Evolutionary conservation across 768 basidiomycete species (phyloP), one percentile per base, ranked within the genome.

Genomic region (Clavaria fumosa): DNA sequence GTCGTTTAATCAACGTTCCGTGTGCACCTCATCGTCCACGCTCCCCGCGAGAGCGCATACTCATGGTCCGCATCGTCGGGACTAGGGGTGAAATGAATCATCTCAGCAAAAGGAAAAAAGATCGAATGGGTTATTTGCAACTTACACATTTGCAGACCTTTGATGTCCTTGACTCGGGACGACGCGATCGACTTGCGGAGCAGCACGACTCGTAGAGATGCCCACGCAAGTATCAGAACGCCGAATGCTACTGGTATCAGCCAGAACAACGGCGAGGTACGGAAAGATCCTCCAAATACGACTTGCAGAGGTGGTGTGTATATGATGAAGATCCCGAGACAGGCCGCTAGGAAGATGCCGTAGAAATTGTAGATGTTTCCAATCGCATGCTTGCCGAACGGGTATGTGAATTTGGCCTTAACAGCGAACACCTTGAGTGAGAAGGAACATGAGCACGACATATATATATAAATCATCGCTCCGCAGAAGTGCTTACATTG

Each of bases 71-170:
- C 70, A 74, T 74, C 7, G 72, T 74, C 18, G 72, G 72, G 68
- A 72, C 72, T 73, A 38, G 10, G 35, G 44, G 12, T 14, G 31
- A 15, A 35, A 32, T 22, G 7, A 21, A 14, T 12, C 18, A 12
- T 7, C 21, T 6, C 23, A 4, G 20, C 12, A 19, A 18, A 21
- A 23, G 3, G 18, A 18, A 10, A 4, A 6, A 34, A 7, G 18
- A 34, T 15, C 7, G 22, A 12, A 31, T 28, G 9, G 9, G 26
- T 9, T 28, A 14, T 9, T 9, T 31, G 22, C 10, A 34, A 68
- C 75, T 46, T 61, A 77, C 75, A 75, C 77, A 79, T 78, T 71
- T 70, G 70, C 22, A 79, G 54, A 2, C 75, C 75, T 41, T 66
- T 69, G 46, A 78, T 75, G 52, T 75, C 72, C 47, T 72, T 73